Evolutionary conservation across 164 flowering plant genomes (phyloP).

Genomic region (Hamamelis virginiana): DNA sequence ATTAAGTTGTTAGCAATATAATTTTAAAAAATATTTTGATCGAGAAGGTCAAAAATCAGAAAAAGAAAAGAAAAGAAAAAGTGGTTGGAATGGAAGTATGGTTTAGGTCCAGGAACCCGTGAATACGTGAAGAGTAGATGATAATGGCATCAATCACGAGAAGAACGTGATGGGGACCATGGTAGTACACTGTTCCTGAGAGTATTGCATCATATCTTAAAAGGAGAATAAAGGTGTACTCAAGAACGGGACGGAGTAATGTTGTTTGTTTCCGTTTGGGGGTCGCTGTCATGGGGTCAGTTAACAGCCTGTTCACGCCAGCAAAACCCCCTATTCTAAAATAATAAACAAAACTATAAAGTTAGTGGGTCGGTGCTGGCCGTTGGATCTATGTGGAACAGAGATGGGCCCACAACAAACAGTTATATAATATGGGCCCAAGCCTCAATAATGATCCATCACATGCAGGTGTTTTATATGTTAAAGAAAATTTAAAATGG

Average conservation of each 20-base stretch:
- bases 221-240: constrained; percentile 11
- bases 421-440: not conserved
- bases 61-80: no score
- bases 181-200: not conserved
- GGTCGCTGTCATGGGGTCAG: constrained; percentile 25
- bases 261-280: constrained; percentile 15
- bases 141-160: no score
- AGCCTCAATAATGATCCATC: not conserved
- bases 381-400: not conserved
- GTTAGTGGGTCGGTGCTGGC: not conserved
- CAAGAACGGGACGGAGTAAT: constrained; percentile 22
- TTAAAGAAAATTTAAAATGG: not conserved
- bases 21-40: no score
- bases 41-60: no score
- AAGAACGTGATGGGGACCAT: not conserved
- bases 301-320: constrained; percentile 23
- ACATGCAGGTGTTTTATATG: not conserved
- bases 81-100: no score
- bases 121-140: no score
- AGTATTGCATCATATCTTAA: constrained; percentile 5
- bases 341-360: not conserved
- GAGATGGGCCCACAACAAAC: constrained; percentile 1
- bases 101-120: no score
- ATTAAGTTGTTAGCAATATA: no score
- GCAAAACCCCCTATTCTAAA: not conserved